Conservation (phyloP, 106 monocot genomes). For the Dendrobium catenatum region DNA sequence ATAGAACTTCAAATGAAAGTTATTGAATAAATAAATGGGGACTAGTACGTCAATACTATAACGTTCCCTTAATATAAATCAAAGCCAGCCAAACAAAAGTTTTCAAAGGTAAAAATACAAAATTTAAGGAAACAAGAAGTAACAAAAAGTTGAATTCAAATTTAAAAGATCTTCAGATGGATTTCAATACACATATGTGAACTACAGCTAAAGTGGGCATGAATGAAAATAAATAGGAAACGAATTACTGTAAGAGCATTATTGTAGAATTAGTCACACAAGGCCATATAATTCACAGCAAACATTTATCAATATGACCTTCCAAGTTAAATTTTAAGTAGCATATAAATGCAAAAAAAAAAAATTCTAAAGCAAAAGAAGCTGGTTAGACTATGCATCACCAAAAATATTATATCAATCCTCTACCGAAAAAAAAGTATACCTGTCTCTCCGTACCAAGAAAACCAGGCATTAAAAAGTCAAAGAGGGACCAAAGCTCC, state of each 20-base stretch:
- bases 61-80: background rate
- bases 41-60: background rate
- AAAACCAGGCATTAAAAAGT: conserved; percentile 98
- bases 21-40: background rate
- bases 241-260: background rate
- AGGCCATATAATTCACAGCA: background rate
- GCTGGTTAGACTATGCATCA: background rate
- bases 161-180: background rate
- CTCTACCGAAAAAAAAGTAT: background rate
- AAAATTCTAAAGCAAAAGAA: background rate
- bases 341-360: background rate
- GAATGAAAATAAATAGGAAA: background rate
- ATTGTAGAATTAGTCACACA: background rate
- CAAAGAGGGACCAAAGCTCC: conserved; percentile 99
- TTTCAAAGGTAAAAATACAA: background rate
- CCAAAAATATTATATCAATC: background rate
- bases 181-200: background rate
- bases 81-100: background rate
- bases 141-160: background rate
- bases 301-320: background rate
- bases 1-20: background rate
- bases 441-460: conserved; percentile 98
- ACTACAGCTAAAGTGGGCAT: background rate
- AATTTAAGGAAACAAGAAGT: background rate
- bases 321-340: background rate